These are phyloP conservation scores for Seminavis robusta DNA, from an alignment of 108 stramenopile species.

Conservation along the genomic window DNA sequence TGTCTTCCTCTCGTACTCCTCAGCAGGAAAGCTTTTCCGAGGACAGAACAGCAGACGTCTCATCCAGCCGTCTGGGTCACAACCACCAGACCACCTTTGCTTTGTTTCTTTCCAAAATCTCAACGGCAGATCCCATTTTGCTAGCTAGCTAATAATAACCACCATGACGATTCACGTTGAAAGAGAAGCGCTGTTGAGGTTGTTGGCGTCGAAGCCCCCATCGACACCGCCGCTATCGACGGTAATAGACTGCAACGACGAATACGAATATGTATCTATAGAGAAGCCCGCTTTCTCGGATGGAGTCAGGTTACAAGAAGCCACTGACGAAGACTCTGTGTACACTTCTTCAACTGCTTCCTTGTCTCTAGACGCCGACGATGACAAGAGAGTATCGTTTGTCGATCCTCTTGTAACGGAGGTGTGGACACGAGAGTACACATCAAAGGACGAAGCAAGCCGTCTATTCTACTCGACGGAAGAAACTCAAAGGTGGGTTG, in stretches of 20 bases:
- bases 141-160: not conserved
- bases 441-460: conserved; percentile 16
- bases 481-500: conserved; percentile 61
- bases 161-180: conserved; percentile 79
- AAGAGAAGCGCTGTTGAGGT: conserved; percentile 54
- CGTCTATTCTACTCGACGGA: conserved; percentile 20
- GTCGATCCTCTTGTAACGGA: conserved; percentile 64
- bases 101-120: too few species aligned
- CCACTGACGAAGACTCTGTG: conserved; percentile 30
- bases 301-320: conserved; percentile 5
- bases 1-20: too few species aligned
- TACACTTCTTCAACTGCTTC: conserved; percentile 55
- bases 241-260: not conserved
- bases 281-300: too few species aligned
- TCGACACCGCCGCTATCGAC: conserved; percentile 8
- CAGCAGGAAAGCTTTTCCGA: too few species aligned
- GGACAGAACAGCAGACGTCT: too few species aligned
- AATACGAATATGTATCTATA: not conserved
- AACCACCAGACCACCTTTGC: too few species aligned
- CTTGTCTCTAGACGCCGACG: conserved; percentile 12
- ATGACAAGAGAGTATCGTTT: conserved; percentile 63
- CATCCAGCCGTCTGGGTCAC: too few species aligned
- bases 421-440: conserved; percentile 60
- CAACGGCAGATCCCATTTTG: too few species aligned
- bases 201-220: conserved; percentile 15